A percentile compares a stretch with the other conserved stretches of the same genome.
These are phyloP conservation scores for Phytophthora podocarpi DNA, from an alignment of 352 stramenopile species.

Conservation along the genomic window DNA sequence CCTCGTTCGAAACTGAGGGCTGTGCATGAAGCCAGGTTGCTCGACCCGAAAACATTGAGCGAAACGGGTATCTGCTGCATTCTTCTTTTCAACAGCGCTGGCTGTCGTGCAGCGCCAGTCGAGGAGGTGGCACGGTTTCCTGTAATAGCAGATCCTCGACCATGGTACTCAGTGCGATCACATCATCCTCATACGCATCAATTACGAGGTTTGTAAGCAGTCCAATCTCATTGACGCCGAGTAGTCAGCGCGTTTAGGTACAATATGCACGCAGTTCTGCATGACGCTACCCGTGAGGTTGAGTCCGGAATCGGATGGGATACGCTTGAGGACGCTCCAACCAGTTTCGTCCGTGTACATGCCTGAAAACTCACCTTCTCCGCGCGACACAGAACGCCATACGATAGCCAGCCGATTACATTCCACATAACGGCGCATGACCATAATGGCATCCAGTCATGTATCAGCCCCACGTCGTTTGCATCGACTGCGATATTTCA, in stretches of 20 bases:
- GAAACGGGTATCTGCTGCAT: too few species aligned
- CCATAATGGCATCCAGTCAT: conserved; percentile 47
- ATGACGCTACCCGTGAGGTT: conserved; percentile 36
- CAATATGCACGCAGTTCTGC: conserved; percentile 52
- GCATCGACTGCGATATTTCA: conserved; percentile 43
- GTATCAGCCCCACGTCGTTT: conserved; percentile 26
- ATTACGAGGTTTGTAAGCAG: conserved; percentile 62
- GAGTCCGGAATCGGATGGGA: conserved; percentile 32
- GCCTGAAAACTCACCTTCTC: conserved; percentile 38
- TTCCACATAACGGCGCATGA: conserved; percentile 56
- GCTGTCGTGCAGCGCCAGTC: background rate
- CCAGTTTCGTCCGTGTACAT: conserved; percentile 73
- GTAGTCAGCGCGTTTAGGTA: conserved; percentile 38
- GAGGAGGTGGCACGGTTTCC: conserved; percentile 17
- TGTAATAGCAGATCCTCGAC: conserved; percentile 60
- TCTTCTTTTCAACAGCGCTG: too few species aligned
- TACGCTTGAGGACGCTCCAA: conserved; percentile 57
- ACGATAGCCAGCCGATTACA: conserved; percentile 54
- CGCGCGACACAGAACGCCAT: conserved; percentile 49
- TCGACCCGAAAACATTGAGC: background rate
- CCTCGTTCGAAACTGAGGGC: too few species aligned
- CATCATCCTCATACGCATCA: conserved; percentile 58
- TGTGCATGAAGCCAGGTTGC: too few species aligned
- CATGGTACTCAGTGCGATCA: conserved; percentile 50
- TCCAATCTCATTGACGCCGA: conserved; percentile 32